A percentile compares a stretch with the other conserved stretches of the same genome.
These are phyloP conservation scores for Naganishia randhawae DNA, from an alignment of 768 basidiomycete species.

Conservation along the genomic window DNA sequence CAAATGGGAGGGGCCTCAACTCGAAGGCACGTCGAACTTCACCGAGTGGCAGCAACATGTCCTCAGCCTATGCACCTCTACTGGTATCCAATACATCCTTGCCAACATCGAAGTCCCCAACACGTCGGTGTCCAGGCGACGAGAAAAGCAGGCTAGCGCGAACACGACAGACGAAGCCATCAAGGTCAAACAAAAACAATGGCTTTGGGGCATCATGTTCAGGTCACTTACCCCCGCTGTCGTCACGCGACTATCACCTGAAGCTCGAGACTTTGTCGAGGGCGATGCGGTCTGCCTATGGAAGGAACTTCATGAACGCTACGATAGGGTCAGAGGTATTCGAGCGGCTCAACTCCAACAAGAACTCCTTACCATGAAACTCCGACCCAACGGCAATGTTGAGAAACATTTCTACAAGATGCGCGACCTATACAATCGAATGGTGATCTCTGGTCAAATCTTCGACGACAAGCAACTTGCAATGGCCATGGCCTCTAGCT, in stretches of 20 bases:
- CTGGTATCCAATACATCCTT: neutral
- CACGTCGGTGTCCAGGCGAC: neutral
- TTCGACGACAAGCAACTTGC: neutral
- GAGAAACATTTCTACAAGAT: neutral
- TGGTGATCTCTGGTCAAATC: neutral
- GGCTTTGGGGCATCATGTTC: neutral
- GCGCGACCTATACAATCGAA: neutral
- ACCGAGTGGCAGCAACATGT: neutral
- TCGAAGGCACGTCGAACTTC: too few species aligned
- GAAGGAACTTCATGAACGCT: slow-evolving; percentile 4
- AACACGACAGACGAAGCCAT: neutral
- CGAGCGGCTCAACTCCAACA: neutral
- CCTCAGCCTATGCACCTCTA: neutral
- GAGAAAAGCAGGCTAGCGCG: neutral
- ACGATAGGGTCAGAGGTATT: neutral
- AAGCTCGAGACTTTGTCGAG: neutral
- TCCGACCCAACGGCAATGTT: neutral
- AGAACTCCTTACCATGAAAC: neutral
- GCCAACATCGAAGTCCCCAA: neutral
- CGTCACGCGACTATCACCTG: neutral
- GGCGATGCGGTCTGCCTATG: neutral
- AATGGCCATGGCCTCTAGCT: neutral
- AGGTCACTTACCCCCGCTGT: neutral
- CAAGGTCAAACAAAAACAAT: neutral
- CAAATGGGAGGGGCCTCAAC: too few species aligned